Evolutionary conservation across 768 basidiomycete genomes (phyloP), one percentile per base, ranked within the genome.

Genomic region (Saitozyma sp.): DNA sequence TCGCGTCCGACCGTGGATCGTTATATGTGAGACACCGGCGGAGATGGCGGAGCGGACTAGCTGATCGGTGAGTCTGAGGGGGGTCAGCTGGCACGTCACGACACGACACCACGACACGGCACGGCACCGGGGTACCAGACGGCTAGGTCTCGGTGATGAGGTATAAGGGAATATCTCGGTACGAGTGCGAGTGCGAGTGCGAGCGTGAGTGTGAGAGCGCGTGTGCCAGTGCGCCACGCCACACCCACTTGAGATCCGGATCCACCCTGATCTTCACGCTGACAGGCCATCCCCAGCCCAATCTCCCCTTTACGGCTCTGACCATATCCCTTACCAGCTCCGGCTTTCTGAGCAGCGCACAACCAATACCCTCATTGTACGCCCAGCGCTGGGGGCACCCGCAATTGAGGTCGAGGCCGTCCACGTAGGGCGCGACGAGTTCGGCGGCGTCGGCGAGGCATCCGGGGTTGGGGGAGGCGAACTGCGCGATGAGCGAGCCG

Each of bases 361-460:
- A 82, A 1, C 83, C 83, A 39, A 84, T 81, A 0, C 81, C 81
- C 66, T 82, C 82, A 20, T 78, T 65, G 54, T 80, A 82, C 10
- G 82, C 82, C 82, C 82, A 83, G 19, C 65, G 63, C 51, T 83
- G 83, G 1, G 82, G 83, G 65, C 83, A 83, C 2, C 82, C 82
- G 58, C 82, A 83, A 59, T 84, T 84, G 37, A 84, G 62, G 64
- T 84, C 83, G 19, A 84, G 73, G 1, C 81, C 83, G 68, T 84
- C 83, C 2, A 83, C 81, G 50, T 80, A 83, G 0, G 80, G 80
- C 17, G 70, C 62, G 29, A 82, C 80, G 9, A 83, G 74, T 67
- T 83, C 82, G 0, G 77, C 78, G 1, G 83, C 82, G 52, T 83
- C 83, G 0, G 82, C 83, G 7, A 84, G 78, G 8, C 78, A 73